These are phyloP conservation scores for Lophium mytilinum DNA, from an alignment of 495 filamentous ascomycete genomes.

Conservation along the genomic window DNA sequence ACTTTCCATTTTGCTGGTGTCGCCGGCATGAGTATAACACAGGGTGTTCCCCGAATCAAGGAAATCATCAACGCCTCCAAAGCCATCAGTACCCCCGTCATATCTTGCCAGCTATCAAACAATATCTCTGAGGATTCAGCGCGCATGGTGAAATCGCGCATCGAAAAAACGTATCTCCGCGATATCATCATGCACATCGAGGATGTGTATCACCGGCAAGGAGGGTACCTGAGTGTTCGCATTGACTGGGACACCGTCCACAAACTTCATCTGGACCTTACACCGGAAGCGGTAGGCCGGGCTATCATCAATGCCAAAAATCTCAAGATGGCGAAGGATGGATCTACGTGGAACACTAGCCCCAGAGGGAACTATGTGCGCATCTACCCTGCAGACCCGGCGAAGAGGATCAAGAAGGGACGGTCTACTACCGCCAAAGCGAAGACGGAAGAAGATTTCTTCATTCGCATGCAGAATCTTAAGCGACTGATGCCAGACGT, in stretches of 20 bases:
- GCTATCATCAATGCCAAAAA: conserved; percentile 73
- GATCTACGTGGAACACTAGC: conserved; percentile 40
- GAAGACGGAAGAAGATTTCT: conserved; percentile 55
- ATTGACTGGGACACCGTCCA: conserved; percentile 70
- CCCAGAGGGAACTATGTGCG: conserved; percentile 36
- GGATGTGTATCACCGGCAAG: conserved; percentile 70
- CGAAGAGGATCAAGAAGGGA: conserved; percentile 6
- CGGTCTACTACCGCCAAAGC: conserved; percentile 27
- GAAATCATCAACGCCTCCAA: conserved; percentile 98
- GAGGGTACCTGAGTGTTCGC: conserved; percentile 62
- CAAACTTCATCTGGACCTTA: conserved; percentile 70
- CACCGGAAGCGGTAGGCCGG: conserved; percentile 54
- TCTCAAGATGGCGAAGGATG: conserved; percentile 51
- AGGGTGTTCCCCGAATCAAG: conserved; percentile 98
- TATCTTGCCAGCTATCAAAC: conserved; percentile 71
- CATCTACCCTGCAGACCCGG: conserved; percentile 39
- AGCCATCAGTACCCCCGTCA: conserved; percentile 87
- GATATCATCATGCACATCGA: conserved; percentile 72
- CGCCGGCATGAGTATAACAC: conserved; percentile 96
- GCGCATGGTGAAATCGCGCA: conserved; percentile 77
- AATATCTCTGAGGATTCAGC: conserved; percentile 63
- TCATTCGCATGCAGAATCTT: conserved; percentile 72
- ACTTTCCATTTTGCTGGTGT: conserved; percentile 99
- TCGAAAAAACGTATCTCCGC: conserved; percentile 77
- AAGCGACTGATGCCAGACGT: conserved; percentile 74